Base-by-base conservation (phyloP, 345 rosid genomes). In the Gynandropsis gynandra region DNA sequence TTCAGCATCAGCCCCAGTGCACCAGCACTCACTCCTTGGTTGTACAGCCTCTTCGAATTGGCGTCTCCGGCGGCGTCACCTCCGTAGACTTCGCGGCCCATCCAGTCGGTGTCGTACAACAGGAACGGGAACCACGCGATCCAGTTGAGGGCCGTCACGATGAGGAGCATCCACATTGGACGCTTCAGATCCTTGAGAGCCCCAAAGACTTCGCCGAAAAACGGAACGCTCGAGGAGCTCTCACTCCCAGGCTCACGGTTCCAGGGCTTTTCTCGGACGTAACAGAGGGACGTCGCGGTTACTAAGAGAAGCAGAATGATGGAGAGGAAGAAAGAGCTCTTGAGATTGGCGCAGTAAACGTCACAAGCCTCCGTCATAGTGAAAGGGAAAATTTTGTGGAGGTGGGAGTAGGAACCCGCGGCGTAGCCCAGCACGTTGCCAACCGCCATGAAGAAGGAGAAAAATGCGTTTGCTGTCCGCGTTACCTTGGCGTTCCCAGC, bases 401-500 rank as follows among this genome's bases (percentile, higher is more conserved):
- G 65, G 47, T 64, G 65, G 4, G 79, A 58, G 68, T 79, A 70
- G 9, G 89, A 74, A 0, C 97, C 97, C 3, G 87, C 81, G 15
- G 83, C 95, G 63, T 48, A 89, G 4, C 97, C 97, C 5, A 81
- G 82, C 10, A 85, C 70, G 56, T 89, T 89, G 4, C 97, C 97
- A 6, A 89, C 72, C 5, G 95, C 93, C 95, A 89, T 89, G 67
- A 89, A 89, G 62, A 83, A 85, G 0, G 97, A 80, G 62, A 60
- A 89, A 42, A 63, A 59, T 0, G 73, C 61, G 62, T 89, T 89
- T 5, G 93, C 78, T 0, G 44, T 18, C 2, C 89, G 64, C 17
- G 74, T 85, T 53, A 61, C 73, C 47, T 40, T 70, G 19, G 84
- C 79, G 52, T 69, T 63, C 4, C 42, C 59, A 0, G 74, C 82